Percentiles rank a stretch among this genome's conserved stretches.
These are phyloP conservation scores for Neurospora sp. DNA, from an alignment of 495 filamentous ascomycete genomes.

Conservation along the genomic window DNA sequence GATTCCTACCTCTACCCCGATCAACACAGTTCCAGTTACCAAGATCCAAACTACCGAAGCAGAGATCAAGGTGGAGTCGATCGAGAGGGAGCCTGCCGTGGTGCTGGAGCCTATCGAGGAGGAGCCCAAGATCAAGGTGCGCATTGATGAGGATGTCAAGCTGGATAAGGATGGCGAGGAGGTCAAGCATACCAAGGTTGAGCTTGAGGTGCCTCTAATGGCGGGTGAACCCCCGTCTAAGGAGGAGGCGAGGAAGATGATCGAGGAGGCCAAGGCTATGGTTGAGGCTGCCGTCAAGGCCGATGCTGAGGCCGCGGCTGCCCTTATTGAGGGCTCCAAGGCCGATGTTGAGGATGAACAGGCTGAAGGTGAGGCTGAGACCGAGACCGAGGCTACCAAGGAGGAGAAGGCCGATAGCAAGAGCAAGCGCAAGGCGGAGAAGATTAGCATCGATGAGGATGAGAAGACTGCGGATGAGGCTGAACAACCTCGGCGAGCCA, in stretches of 20 bases:
- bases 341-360: constrained; percentile 75
- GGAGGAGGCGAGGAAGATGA: constrained; percentile 68
- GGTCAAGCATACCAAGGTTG: constrained; percentile 64
- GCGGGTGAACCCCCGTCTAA: constrained; percentile 57
- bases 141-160: constrained; percentile 57
- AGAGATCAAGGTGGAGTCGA: constrained; percentile 28
- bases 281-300: constrained; percentile 67
- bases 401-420: constrained; percentile 39
- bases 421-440: constrained; percentile 75
- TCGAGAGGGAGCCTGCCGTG: constrained; percentile 31
- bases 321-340: constrained; percentile 70
- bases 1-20: constrained; percentile 16
- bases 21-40: constrained; percentile 9
- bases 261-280: constrained; percentile 80
- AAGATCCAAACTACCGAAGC: constrained; percentile 24
- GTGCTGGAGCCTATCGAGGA: constrained; percentile 39
- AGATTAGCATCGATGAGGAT: constrained; percentile 43
- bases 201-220: constrained; percentile 53
- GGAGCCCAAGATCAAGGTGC: constrained; percentile 54
- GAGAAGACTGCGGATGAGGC: constrained; percentile 20
- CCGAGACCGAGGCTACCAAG: constrained; percentile 9
- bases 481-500: constrained; percentile 45
- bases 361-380: constrained; percentile 39
- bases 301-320: constrained; percentile 15
- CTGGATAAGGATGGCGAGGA: constrained; percentile 54